phyloP scores from a whole-genome alignment of 2,329 filamentous ascomycete genomes.

The Neoscytalidium dimidiatum region DNA sequence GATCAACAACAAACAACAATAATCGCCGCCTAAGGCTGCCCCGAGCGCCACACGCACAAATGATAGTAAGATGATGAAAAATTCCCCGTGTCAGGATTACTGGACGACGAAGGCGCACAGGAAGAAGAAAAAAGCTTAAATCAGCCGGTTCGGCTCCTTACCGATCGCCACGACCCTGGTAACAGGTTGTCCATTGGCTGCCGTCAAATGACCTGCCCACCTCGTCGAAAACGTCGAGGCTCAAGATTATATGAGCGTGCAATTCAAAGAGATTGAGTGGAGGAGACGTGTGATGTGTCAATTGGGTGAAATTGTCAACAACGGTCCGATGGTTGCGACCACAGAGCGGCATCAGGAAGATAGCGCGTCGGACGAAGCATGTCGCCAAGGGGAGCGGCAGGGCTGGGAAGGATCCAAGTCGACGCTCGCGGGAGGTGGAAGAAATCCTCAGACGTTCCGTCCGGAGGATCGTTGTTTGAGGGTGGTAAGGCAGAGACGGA shows the following conservation, averaged over 20 bases:
- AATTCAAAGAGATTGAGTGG: not conserved
- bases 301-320: not conserved
- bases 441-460: not conserved
- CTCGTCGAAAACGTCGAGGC: not conserved
- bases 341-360: not conserved
- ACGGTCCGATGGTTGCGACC: not conserved
- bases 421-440: not conserved
- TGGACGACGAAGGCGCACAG: not conserved
- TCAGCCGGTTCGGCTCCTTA: not conserved
- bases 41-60: not conserved
- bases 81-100: not conserved
- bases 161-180: not conserved
- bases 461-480: not conserved
- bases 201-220: not conserved
- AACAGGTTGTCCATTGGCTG: not conserved
- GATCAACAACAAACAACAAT: not conserved
- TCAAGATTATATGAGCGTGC: not conserved
- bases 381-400: not conserved
- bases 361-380: not conserved
- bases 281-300: not conserved
- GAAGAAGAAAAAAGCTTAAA: conserved; percentile 4
- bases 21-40: not conserved
- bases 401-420: not conserved
- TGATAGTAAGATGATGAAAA: not conserved
- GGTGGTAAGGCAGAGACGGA: not conserved